phyloP scores from a whole-genome alignment of 1,139 yeast species.

The Lodderomyces pseudojiufengensis region DNA sequence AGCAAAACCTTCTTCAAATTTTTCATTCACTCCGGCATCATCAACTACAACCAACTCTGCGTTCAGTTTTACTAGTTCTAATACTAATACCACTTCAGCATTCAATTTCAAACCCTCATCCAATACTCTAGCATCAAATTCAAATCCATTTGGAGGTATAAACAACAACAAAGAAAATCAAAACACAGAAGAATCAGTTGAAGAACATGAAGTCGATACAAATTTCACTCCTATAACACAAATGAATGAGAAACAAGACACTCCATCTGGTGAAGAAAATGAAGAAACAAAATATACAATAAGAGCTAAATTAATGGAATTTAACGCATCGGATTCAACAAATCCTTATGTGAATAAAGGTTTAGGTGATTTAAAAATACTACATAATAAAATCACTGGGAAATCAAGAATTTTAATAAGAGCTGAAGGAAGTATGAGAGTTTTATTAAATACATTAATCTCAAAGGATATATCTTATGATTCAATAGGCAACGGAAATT shows the following conservation, averaged over 20 bases:
- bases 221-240: conserved; percentile 47
- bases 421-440: conserved; percentile 84
- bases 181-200: conserved; percentile 15
- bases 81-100: too few species aligned
- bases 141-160: conserved; percentile 4
- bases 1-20: background rate
- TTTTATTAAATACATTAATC: conserved; percentile 64
- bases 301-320: conserved; percentile 68
- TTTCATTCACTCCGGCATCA: background rate
- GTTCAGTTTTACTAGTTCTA: too few species aligned
- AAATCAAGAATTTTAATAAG: conserved; percentile 75
- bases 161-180: conserved; percentile 12
- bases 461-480: conserved; percentile 52
- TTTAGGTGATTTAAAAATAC: conserved; percentile 74
- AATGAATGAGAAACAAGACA: conserved; percentile 41
- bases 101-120: background rate
- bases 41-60: too few species aligned
- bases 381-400: conserved; percentile 52
- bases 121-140: background rate
- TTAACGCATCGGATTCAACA: conserved; percentile 47
- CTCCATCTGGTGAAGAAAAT: conserved; percentile 80
- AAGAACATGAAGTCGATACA: conserved; percentile 39
- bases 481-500: conserved; percentile 54
- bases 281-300: conserved; percentile 65
- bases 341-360: conserved; percentile 61